Conservation (phyloP, 179 eudicot genomes). For the Beta macrorhiza region DNA sequence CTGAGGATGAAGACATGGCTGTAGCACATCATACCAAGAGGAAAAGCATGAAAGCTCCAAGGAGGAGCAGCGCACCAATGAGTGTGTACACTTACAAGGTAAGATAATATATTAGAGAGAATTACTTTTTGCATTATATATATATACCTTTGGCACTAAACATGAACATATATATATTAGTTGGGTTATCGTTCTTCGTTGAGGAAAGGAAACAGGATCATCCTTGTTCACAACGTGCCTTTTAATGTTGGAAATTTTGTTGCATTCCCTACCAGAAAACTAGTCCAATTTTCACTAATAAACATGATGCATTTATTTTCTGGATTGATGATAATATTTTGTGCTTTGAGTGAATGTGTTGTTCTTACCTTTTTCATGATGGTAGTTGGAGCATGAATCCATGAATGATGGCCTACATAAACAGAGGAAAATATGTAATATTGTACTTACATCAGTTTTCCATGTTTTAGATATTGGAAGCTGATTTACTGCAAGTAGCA, state of each 20-base stretch:
- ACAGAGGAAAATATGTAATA: background rate
- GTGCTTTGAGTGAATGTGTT: background rate
- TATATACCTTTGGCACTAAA: too few species aligned
- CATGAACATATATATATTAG: too few species aligned
- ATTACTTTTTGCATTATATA: background rate
- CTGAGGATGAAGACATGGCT: constrained; percentile 41
- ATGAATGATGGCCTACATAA: background rate
- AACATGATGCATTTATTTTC: background rate
- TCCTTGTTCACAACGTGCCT: background rate
- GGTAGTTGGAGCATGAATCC: background rate
- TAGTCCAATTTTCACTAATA: background rate
- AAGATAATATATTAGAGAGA: background rate
- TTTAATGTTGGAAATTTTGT: background rate
- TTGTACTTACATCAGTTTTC: background rate
- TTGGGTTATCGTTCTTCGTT: background rate
- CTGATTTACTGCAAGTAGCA: constrained; percentile 85
- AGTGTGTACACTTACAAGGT: constrained; percentile 69
- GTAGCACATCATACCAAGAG: constrained; percentile 30
- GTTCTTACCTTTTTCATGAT: background rate
- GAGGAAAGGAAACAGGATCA: background rate
- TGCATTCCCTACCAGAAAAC: background rate
- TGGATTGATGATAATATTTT: background rate
- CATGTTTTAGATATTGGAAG: constrained; percentile 65
- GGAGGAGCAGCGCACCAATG: constrained; percentile 45
- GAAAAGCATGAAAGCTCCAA: constrained; percentile 28